Evolutionary conservation across 139 green algal genomes (phyloP).

Genomic region (Ettlia oleoabundans): DNA sequence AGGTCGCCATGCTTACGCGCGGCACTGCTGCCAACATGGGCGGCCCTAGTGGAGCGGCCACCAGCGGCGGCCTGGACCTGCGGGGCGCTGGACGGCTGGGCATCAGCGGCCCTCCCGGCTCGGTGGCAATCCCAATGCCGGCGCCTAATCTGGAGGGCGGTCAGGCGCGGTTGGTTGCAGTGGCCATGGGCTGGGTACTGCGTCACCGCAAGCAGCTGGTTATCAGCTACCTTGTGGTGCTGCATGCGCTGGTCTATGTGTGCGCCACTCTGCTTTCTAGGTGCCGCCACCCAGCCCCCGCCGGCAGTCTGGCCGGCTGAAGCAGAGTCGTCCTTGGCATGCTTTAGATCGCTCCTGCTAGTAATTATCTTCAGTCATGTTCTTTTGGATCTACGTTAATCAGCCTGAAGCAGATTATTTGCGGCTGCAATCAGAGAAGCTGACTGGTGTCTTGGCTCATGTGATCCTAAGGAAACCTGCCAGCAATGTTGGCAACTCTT

Average conservation of each 20-base stretch:
- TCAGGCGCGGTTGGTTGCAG: background rate
- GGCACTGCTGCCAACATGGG: background rate
- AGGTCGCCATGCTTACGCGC: constrained; percentile 49
- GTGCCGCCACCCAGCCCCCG: background rate
- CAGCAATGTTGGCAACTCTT: no score
- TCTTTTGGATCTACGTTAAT: no score
- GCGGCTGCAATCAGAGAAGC: no score
- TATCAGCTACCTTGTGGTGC: constrained; percentile 34
- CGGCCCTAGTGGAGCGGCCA: background rate
- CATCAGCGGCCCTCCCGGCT: constrained; percentile 12
- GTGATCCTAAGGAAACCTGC: no score
- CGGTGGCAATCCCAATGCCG: constrained; percentile 22
- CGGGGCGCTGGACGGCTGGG: background rate
- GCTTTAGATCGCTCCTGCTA: background rate
- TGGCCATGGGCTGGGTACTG: constrained; percentile 39
- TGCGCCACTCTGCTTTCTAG: background rate
- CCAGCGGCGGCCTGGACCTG: background rate
- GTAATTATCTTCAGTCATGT: no score
- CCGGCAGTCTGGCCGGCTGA: background rate
- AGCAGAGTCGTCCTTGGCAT: background rate
- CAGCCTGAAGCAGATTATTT: no score
- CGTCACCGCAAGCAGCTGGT: constrained; percentile 41
- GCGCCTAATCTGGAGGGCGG: background rate
- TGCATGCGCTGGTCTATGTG: constrained; percentile 37
- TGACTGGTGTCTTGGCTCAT: no score